Conservation (phyloP, 2,329 filamentous ascomycete species). For the Fonsecaea monophora region DNA sequence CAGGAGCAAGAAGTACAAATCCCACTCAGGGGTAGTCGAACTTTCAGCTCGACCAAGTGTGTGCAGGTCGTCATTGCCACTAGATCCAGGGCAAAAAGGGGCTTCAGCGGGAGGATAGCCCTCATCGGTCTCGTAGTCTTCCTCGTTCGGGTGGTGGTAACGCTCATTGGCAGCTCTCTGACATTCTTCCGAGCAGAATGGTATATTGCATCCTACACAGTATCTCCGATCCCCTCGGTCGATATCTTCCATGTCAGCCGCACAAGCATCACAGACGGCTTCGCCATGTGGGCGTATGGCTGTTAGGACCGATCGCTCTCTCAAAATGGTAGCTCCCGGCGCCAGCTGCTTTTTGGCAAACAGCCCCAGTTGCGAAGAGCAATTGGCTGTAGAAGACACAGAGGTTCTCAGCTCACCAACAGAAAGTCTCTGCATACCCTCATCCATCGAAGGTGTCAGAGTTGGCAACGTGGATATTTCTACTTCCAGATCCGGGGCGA, state of each 20-base stretch:
- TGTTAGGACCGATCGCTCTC: slow-evolving; percentile 84
- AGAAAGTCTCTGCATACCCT: slow-evolving; percentile 15
- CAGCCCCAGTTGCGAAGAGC: slow-evolving; percentile 78
- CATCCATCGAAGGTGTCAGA: slow-evolving; percentile 56
- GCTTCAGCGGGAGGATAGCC: slow-evolving; percentile 32
- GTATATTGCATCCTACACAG: slow-evolving; percentile 54
- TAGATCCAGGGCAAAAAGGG: slow-evolving; percentile 56
- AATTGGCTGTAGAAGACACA: slow-evolving; percentile 44
- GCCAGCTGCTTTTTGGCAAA: slow-evolving; percentile 84
- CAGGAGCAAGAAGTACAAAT: slow-evolving; percentile 67
- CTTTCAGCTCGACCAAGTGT: slow-evolving; percentile 65
- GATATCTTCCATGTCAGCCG: slow-evolving; percentile 70
- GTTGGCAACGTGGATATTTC: slow-evolving; percentile 76
- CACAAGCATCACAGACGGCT: slow-evolving; percentile 87
- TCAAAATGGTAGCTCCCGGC: slow-evolving; percentile 76
- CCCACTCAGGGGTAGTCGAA: slow-evolving; percentile 63
- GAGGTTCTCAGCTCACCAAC: slow-evolving; percentile 3
- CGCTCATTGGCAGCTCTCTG: slow-evolving; percentile 60
- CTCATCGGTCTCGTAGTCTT: slow-evolving; percentile 37
- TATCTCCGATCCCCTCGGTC: slow-evolving; percentile 51
- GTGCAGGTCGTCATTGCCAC: slow-evolving; percentile 61
- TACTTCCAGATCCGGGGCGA: slow-evolving; percentile 81
- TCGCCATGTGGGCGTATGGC: slow-evolving; percentile 89
- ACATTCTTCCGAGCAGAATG: slow-evolving; percentile 67
- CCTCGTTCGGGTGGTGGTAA: slow-evolving; percentile 56